These are phyloP conservation scores for Alternaria incomplexa DNA, from an alignment of 2,329 filamentous ascomycete species.

Conservation along the genomic window DNA sequence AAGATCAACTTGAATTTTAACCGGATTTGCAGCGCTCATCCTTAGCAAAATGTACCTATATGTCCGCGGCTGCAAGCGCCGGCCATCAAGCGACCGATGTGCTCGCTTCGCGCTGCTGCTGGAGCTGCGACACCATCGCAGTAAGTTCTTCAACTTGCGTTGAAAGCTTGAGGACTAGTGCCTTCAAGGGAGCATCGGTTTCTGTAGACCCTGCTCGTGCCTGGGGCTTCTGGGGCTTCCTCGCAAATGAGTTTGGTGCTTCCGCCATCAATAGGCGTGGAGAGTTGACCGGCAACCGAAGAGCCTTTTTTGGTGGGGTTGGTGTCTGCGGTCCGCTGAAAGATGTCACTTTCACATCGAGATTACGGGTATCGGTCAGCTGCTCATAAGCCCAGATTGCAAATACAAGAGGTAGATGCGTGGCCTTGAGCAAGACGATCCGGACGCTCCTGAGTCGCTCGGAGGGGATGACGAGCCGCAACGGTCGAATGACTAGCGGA, in stretches of 20 bases:
- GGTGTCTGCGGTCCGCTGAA: slow-evolving; percentile 45
- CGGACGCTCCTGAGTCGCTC: slow-evolving; percentile 67
- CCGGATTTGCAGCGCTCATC: slow-evolving; percentile 11
- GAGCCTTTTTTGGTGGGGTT: slow-evolving; percentile 29
- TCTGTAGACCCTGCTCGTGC: slow-evolving; percentile 31
- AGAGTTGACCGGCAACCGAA: slow-evolving; percentile 41
- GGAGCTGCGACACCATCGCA: slow-evolving; percentile 47
- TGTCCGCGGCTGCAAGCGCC: slow-evolving; percentile 43
- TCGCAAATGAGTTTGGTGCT: slow-evolving; percentile 23
- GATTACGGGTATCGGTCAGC: slow-evolving; percentile 34
- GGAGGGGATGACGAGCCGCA: slow-evolving; percentile 71
- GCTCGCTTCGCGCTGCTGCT: slow-evolving; percentile 40
- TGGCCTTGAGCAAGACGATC: slow-evolving; percentile 64
- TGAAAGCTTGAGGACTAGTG: slow-evolving; percentile 48
- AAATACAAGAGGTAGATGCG: slow-evolving; percentile 71
- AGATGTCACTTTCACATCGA: slow-evolving; percentile 26
- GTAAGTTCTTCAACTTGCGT: slow-evolving; percentile 50
- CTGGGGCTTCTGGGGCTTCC: slow-evolving; percentile 25
- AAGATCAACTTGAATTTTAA: slow-evolving; percentile 19
- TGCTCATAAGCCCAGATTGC: slow-evolving; percentile 72
- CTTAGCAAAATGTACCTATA: slow-evolving; percentile 14
- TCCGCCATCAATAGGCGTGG: slow-evolving; percentile 38
- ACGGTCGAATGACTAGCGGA: slow-evolving; percentile 73
- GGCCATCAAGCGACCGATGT: slow-evolving; percentile 40
- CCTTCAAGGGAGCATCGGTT: slow-evolving; percentile 41